These are phyloP conservation scores for Vaccinium darrowii DNA, from an alignment of 148 eudicot species.

Conservation along the genomic window DNA sequence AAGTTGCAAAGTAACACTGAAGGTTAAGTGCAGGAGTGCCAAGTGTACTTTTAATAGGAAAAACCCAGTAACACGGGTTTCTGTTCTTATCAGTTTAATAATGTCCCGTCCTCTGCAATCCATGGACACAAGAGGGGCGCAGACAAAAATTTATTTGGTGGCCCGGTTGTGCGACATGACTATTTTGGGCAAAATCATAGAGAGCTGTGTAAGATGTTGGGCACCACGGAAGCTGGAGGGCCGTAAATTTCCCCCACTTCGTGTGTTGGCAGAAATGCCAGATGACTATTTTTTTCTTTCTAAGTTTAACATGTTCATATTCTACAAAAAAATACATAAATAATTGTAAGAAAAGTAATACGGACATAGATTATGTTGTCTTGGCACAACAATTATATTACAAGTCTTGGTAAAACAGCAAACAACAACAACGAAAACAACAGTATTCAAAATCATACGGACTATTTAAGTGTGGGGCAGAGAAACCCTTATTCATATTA, in stretches of 20 bases:
- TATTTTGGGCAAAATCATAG: too few relatives aligned
- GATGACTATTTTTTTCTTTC: background rate
- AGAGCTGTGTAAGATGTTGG: background rate
- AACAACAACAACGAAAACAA: background rate
- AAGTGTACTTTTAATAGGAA: too few relatives aligned
- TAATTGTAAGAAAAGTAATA: background rate
- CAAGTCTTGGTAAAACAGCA: background rate
- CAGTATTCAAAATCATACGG: background rate
- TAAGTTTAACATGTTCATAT: background rate
- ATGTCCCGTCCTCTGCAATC: too few relatives aligned
- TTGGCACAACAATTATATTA: background rate
- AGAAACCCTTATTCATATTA: background rate
- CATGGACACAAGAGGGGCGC: background rate
- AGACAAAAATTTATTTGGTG: background rate
- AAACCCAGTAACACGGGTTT: too few relatives aligned
- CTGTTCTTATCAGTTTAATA: too few relatives aligned
- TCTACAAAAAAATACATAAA: background rate
- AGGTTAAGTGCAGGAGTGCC: too few relatives aligned
- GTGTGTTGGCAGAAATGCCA: too few relatives aligned
- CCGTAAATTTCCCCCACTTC: too few relatives aligned
- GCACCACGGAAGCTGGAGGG: too few relatives aligned
- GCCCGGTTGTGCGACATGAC: too few relatives aligned
- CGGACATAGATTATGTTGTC: background rate
- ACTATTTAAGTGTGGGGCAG: background rate
- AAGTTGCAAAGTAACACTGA: too few relatives aligned